These are phyloP conservation scores for Hypoxylon fragiforme DNA, from an alignment of 495 filamentous ascomycete species.

Conservation along the genomic window DNA sequence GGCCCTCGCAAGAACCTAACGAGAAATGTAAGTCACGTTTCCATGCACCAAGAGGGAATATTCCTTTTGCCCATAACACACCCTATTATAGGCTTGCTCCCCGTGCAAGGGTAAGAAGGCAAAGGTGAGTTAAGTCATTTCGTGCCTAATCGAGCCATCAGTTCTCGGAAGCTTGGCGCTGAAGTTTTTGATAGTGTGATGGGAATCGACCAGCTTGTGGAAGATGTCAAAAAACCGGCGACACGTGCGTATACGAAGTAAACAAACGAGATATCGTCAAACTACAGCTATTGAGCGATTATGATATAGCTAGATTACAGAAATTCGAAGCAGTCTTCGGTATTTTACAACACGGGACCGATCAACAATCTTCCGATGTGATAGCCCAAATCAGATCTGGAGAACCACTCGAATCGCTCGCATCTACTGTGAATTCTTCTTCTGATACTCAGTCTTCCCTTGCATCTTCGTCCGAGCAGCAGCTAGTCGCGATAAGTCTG, in stretches of 20 bases:
- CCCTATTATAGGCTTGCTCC: conserved; percentile 25
- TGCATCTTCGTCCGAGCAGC: neutral
- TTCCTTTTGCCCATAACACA: conserved; percentile 14
- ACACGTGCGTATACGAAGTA: conserved; percentile 27
- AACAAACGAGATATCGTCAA: conserved; percentile 25
- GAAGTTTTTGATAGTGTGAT: conserved; percentile 23
- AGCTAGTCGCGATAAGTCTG: neutral
- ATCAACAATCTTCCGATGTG: conserved; percentile 11
- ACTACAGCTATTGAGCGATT: conserved; percentile 23
- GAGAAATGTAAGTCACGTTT: conserved; percentile 21
- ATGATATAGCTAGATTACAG: conserved; percentile 19
- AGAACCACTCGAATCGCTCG: conserved; percentile 10
- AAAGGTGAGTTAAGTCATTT: conserved; percentile 13
- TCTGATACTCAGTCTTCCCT: neutral
- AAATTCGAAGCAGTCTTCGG: conserved; percentile 11
- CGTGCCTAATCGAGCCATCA: neutral
- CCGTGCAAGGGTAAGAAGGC: conserved; percentile 27
- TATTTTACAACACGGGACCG: conserved; percentile 12
- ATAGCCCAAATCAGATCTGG: conserved; percentile 16
- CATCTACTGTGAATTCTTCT: neutral
- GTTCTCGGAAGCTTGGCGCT: neutral
- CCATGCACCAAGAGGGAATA: conserved; percentile 1
- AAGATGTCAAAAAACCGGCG: conserved; percentile 24
- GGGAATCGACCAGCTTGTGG: conserved; percentile 21
- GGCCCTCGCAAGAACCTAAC: conserved; percentile 23